Conservation (phyloP, 2,329 filamentous ascomycete species). For the Trichophyton simii region DNA sequence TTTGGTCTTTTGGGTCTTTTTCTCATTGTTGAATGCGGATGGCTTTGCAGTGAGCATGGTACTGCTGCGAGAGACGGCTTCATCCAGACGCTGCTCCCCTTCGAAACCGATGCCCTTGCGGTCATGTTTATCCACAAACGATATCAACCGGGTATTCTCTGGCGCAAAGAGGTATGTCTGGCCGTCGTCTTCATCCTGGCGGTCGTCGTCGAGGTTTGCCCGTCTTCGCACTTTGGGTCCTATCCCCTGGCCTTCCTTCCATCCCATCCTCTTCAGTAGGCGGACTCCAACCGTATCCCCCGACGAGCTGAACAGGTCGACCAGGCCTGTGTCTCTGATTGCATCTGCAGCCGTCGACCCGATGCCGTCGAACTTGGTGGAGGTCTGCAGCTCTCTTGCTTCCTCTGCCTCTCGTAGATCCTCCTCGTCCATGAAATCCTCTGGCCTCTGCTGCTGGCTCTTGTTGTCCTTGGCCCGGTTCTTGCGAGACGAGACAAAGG, state of each 20-base stretch:
- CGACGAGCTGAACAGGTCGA: conserved; percentile 57
- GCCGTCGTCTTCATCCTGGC: conserved; percentile 34
- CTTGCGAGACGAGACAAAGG: conserved; percentile 78
- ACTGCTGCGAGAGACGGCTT: neutral
- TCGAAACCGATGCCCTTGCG: conserved; percentile 37
- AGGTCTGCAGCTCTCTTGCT: conserved; percentile 59
- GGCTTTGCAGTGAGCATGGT: conserved; percentile 24
- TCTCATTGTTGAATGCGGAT: conserved; percentile 18
- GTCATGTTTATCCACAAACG: conserved; percentile 32
- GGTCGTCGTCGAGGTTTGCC: conserved; percentile 53
- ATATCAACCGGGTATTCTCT: conserved; percentile 56
- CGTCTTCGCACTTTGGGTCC: conserved; percentile 70
- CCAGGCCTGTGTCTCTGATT: conserved; percentile 43
- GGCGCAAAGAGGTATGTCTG: conserved; percentile 70
- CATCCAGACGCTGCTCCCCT: conserved; percentile 20
- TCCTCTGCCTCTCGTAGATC: conserved; percentile 80
- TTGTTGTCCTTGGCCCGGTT: conserved; percentile 62
- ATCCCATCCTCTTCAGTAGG: conserved; percentile 83
- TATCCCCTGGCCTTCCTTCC: conserved; percentile 86
- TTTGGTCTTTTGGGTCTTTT: conserved; percentile 38
- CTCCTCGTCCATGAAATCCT: conserved; percentile 98
- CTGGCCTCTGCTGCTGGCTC: conserved; percentile 48
- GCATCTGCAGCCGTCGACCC: conserved; percentile 52
- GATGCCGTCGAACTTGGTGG: conserved; percentile 60
- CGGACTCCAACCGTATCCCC: conserved; percentile 81